Conservation (phyloP, 805 yeast species). For the Monosporozyma solicola region DNA sequence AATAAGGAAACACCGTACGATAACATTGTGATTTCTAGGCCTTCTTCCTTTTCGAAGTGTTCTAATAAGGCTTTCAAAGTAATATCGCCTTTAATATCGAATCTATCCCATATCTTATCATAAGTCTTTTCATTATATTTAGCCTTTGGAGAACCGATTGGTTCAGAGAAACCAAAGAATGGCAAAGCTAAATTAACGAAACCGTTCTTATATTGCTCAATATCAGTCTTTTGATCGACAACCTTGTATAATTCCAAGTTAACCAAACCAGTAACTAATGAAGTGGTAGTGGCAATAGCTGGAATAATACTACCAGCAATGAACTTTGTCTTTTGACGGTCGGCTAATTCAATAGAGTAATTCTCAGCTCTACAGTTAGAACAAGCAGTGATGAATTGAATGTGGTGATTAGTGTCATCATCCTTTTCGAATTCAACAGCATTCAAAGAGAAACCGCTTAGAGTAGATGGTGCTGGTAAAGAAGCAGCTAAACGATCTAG, state of each 20-base stretch:
- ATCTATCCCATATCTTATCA: constrained; percentile 94
- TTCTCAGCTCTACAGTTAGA: constrained; percentile 93
- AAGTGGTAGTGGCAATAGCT: constrained; percentile 99
- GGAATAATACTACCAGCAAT: constrained; percentile 98
- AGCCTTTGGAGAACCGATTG: constrained; percentile 76
- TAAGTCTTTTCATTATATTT: constrained; percentile 69
- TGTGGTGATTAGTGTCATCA: constrained; percentile 94
- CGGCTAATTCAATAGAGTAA: constrained; percentile 82
- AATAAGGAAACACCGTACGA: constrained; percentile 83
- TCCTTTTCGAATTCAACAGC: constrained; percentile 98
- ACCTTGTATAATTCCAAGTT: constrained; percentile 89
- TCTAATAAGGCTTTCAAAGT: constrained; percentile 67
- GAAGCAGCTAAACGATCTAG: constrained; percentile 61
- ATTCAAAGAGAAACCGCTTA: constrained; percentile 77
- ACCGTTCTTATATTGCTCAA: constrained; percentile 88
- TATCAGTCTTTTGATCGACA: constrained; percentile 59
- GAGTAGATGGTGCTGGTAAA: constrained; percentile 78
- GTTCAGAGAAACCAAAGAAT: constrained; percentile 94
- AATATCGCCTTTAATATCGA: constrained; percentile 68
- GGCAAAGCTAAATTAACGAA: constrained; percentile 89
- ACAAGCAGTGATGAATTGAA: constrained; percentile 91
- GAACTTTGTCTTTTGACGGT: constrained; percentile 82
- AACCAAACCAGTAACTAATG: constrained; percentile 90
- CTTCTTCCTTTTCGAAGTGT: constrained; percentile 72
- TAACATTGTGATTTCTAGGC: constrained; percentile 81